phyloP scores from a whole-genome alignment of 352 stramenopile genomes.

The Phytophthora quininea region DNA sequence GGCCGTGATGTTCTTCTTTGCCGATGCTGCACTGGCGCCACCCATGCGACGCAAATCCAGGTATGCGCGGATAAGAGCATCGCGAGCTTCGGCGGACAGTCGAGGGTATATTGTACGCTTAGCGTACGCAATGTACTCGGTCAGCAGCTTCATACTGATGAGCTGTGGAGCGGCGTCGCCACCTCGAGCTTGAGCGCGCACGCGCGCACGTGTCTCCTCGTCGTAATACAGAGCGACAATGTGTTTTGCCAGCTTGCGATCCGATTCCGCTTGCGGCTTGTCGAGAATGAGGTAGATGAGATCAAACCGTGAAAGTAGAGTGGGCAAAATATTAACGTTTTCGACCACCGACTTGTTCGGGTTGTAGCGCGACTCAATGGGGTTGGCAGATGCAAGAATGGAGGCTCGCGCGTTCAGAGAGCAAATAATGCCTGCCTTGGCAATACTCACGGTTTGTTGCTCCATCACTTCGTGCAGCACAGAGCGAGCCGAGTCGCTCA shows the following conservation, averaged over 20 bases:
- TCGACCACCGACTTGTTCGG: constrained; percentile 97
- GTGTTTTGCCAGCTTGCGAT: constrained; percentile 96
- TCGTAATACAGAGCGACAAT: constrained; percentile 98
- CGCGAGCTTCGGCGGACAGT: constrained; percentile 89
- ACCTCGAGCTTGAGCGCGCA: constrained; percentile 39
- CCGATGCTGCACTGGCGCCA: constrained; percentile 49
- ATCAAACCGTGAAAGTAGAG: constrained; percentile 98
- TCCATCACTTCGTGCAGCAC: constrained; percentile 99
- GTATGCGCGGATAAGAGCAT: constrained; percentile 94
- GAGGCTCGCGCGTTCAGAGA: constrained; percentile 98
- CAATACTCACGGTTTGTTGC: constrained; percentile 98
- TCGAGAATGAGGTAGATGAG: constrained; percentile 99
- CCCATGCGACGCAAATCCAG: constrained; percentile 90
- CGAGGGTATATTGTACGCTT: constrained; percentile 92
- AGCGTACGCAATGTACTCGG: constrained; percentile 97
- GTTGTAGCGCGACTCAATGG: constrained; percentile 99
- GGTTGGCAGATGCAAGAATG: constrained; percentile 98
- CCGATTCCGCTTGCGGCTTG: constrained; percentile 93
- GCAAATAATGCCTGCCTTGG: constrained; percentile 98
- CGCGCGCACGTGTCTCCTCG: constrained; percentile 59
- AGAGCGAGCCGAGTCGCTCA: constrained; percentile 96
- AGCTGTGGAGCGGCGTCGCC: constrained; percentile 51
- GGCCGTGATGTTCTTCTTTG: constrained; percentile 97
- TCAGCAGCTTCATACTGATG: constrained; percentile 83
- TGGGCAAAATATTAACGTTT: constrained; percentile 98